A percentile compares a stretch with the other conserved stretches of the same genome.
These are phyloP conservation scores for Neurospora tetrasperma DNA, from an alignment of 495 filamentous ascomycete species.

Conservation along the genomic window DNA sequence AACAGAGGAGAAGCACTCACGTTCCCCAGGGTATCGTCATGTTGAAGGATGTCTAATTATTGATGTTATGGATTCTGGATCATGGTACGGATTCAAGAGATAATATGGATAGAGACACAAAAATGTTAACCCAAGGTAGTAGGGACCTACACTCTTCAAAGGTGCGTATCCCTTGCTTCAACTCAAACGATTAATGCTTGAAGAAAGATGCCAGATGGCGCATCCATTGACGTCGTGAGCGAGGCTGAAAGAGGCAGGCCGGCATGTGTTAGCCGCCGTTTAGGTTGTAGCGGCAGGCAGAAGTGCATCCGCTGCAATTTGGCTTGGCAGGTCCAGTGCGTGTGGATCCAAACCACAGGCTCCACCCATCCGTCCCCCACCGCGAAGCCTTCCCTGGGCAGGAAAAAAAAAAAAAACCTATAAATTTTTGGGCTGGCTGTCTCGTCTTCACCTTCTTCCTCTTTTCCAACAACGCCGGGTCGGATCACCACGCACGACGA, in stretches of 20 bases:
- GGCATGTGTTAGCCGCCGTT: neutral
- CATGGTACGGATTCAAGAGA: neutral
- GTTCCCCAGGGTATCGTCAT: slow-evolving; percentile 38
- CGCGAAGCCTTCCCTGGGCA: slow-evolving; percentile 1
- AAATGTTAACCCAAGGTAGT: neutral
- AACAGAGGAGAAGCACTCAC: slow-evolving; percentile 24
- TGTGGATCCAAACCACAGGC: neutral
- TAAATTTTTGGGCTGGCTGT: slow-evolving; percentile 9
- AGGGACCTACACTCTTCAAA: neutral
- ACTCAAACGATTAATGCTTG: neutral
- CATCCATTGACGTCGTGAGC: neutral
- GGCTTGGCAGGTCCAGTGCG: neutral
- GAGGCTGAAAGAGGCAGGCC: neutral
- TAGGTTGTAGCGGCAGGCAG: neutral
- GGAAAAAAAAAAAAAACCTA: slow-evolving; percentile 11
- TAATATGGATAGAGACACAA: neutral
- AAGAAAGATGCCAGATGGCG: neutral
- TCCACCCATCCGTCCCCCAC: neutral
- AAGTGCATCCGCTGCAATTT: neutral
- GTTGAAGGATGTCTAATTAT: slow-evolving; percentile 4
- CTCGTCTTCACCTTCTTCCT: neutral
- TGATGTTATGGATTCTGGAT: neutral
- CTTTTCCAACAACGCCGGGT: neutral
- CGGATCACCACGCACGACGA: neutral
- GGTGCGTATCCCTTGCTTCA: neutral